Conservation (phyloP, 805 yeast genomes). For the Ogataea zsoltii region DNA sequence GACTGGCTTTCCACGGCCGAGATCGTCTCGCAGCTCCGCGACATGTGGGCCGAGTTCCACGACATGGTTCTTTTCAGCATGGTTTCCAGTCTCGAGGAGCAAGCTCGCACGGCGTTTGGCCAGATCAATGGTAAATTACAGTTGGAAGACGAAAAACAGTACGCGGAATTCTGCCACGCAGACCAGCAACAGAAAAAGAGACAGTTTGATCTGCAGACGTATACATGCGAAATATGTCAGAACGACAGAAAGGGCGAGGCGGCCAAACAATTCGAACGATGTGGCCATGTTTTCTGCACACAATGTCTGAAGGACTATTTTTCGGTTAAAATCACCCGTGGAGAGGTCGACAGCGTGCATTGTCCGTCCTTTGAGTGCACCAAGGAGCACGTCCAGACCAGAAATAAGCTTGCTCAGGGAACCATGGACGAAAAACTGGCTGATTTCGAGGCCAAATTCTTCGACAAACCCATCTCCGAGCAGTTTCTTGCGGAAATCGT, state of each 20-base stretch:
- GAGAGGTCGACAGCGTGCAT: constrained; percentile 51
- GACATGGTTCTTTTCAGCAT: constrained; percentile 44
- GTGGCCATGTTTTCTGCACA: constrained; percentile 52
- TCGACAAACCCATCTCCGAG: constrained; percentile 42
- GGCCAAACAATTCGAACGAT: constrained; percentile 40
- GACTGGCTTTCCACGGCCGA: constrained; percentile 33
- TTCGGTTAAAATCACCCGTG: constrained; percentile 42
- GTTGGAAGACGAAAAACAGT: constrained; percentile 6
- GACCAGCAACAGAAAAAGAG: constrained; percentile 25
- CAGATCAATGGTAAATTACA: constrained; percentile 6
- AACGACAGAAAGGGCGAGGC: constrained; percentile 45
- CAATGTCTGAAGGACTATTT: constrained; percentile 47
- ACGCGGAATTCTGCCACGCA: constrained; percentile 18
- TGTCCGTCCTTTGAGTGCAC: constrained; percentile 60
- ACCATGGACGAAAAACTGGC: constrained; percentile 24
- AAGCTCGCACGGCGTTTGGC: constrained; percentile 20
- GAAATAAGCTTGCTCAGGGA: constrained; percentile 18
- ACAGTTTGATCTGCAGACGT: constrained; percentile 39
- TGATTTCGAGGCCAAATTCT: constrained; percentile 38
- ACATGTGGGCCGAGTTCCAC: constrained; percentile 37
- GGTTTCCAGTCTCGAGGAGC: constrained; percentile 40
- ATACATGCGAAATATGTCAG: constrained; percentile 59
- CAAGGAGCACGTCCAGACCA: constrained; percentile 20
- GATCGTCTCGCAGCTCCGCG: constrained; percentile 18
- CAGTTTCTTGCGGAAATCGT: constrained; percentile 31